Percentiles rank a stretch among this genome's conserved stretches.
Evolutionary conservation across 257 asterid species (phyloP).

Genomic region (Primulina tabacum): DNA sequence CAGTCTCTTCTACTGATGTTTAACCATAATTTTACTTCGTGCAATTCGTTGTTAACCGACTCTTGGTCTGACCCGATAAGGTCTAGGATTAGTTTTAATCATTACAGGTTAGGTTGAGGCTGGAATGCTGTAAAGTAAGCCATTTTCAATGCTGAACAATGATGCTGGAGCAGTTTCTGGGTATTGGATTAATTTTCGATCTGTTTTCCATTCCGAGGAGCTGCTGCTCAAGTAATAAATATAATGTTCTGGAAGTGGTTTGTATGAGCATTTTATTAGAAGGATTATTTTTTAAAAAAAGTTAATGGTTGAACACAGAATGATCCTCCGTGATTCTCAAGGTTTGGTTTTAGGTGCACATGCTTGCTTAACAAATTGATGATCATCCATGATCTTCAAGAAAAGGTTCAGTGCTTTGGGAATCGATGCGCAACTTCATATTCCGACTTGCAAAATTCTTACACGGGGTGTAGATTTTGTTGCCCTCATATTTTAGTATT

Average conservation of each 20-base stretch:
- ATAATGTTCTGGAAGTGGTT: background rate
- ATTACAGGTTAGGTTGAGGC: constrained; percentile 22
- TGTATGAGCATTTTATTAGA: background rate
- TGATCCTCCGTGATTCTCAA: no score
- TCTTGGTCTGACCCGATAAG: constrained; percentile 39
- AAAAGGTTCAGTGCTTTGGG: no score
- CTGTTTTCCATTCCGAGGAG: constrained; percentile 45
- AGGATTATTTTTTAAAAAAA: no score
- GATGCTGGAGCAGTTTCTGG: constrained; percentile 27
- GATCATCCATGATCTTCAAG: no score
- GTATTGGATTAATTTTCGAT: constrained; percentile 61
- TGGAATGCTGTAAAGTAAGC: constrained; percentile 43
- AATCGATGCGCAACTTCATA: no score
- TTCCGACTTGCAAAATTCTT: no score
- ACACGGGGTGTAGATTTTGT: no score
- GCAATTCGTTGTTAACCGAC: constrained; percentile 36
- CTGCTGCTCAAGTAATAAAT: constrained; percentile 37
- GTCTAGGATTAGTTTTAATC: constrained; percentile 32
- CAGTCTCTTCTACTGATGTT: constrained; percentile 26
- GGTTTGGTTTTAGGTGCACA: no score
- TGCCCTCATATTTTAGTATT: no score
- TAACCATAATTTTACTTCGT: constrained; percentile 23
- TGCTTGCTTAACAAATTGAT: no score
- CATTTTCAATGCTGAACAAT: constrained; percentile 19
- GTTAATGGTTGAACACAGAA: no score